Conservation (phyloP, 2,329 filamentous ascomycete genomes). For the Exutisphaerella laricina region DNA sequence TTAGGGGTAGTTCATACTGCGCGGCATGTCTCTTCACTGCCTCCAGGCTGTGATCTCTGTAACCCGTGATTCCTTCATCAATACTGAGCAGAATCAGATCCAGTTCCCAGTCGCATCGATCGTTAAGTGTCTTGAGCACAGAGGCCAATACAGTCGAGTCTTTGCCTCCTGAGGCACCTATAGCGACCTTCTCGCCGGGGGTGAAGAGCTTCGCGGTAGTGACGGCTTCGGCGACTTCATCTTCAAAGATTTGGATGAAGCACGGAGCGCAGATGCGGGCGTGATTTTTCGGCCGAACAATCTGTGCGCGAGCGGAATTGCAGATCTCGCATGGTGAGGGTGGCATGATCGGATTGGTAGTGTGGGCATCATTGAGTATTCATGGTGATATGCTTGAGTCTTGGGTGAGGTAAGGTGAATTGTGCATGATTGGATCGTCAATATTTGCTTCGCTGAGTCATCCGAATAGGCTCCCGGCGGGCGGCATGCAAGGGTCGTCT, state of each 20-base stretch:
- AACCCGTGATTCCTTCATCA: slow-evolving; percentile 95
- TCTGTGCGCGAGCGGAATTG: slow-evolving; percentile 69
- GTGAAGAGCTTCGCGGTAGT: slow-evolving; percentile 72
- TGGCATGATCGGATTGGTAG: slow-evolving; percentile 67
- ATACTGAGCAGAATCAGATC: slow-evolving; percentile 84
- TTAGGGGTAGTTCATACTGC: slow-evolving; percentile 86
- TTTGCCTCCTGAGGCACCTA: slow-evolving; percentile 94
- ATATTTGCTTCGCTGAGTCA: too few species aligned
- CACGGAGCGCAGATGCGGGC: slow-evolving; percentile 87
- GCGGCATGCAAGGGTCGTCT: too few species aligned
- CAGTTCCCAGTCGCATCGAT: slow-evolving; percentile 78
- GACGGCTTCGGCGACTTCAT: slow-evolving; percentile 92
- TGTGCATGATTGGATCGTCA: too few species aligned
- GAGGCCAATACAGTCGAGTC: slow-evolving; percentile 95
- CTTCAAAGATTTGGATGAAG: slow-evolving; percentile 82
- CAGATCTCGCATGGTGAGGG: slow-evolving; percentile 72
- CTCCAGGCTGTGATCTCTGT: slow-evolving; percentile 90
- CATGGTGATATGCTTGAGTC: too few species aligned
- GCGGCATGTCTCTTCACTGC: slow-evolving; percentile 90
- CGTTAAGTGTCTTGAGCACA: slow-evolving; percentile 89
- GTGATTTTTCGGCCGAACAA: slow-evolving; percentile 91
- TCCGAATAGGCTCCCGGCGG: too few species aligned
- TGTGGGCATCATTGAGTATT: too few species aligned
- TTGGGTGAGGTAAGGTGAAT: too few species aligned
- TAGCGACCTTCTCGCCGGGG: slow-evolving; percentile 79